Evolutionary conservation across 495 filamentous ascomycete species (phyloP).

Genomic region (Oidiodendron maius): DNA sequence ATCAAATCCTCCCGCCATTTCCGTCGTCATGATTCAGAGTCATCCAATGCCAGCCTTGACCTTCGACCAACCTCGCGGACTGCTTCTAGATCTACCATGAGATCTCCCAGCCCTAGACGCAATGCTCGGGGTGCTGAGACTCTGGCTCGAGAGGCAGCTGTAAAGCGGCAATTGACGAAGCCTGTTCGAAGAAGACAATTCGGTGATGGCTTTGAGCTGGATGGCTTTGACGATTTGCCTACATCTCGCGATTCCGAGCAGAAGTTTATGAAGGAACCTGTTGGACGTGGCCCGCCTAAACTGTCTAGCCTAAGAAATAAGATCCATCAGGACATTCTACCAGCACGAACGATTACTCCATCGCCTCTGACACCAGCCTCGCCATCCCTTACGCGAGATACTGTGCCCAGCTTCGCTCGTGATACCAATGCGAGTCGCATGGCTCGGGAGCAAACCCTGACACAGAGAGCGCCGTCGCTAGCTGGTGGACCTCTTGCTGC

Average conservation of each 20-base stretch:
- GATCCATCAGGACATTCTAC: conserved; percentile 50
- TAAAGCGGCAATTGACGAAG: conserved; percentile 64
- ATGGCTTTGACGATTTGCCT: conserved; percentile 90
- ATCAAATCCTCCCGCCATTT: conserved; percentile 64
- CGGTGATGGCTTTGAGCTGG: conserved; percentile 87
- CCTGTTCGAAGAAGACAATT: conserved; percentile 72
- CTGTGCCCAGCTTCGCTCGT: conserved; percentile 76
- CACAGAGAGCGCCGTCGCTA: conserved; percentile 42
- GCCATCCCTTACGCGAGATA: conserved; percentile 47
- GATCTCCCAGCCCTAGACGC: conserved; percentile 49
- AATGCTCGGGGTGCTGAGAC: conserved; percentile 37
- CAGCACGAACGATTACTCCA: conserved; percentile 45
- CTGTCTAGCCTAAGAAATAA: conserved; percentile 44
- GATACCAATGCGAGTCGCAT: conserved; percentile 90
- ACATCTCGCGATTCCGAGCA: conserved; percentile 78
- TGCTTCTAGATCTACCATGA: conserved; percentile 47
- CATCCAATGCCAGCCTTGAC: conserved; percentile 48
- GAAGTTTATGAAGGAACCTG: conserved; percentile 74
- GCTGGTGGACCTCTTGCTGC: conserved; percentile 51
- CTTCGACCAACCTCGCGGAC: conserved; percentile 47
- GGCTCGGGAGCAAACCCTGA: conserved; percentile 78
- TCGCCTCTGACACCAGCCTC: conserved; percentile 51
- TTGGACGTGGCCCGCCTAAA: conserved; percentile 62
- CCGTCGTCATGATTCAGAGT: conserved; percentile 69
- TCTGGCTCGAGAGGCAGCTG: conserved; percentile 48